Conservation (phyloP, 768 basidiomycete genomes). For the Rhizopogon roseolus region DNA sequence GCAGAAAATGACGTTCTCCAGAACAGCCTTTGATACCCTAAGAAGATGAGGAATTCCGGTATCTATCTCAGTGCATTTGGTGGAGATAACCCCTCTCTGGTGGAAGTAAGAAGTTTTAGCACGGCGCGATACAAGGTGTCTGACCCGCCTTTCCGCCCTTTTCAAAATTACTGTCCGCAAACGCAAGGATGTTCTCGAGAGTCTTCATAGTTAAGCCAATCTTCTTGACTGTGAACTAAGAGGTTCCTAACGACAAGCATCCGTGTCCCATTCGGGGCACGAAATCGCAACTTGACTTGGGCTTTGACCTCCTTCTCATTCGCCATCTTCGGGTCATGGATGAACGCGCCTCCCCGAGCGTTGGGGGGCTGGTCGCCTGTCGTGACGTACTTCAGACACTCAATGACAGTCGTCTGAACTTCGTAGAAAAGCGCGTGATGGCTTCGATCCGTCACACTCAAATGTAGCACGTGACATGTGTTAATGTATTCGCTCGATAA, state of each 20-base stretch:
- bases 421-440: neutral
- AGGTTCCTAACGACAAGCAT: conserved; percentile 92
- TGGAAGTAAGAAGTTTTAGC: neutral
- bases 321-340: conserved; percentile 99
- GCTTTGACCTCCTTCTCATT: conserved; percentile 99
- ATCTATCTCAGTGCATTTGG: conserved; percentile 97
- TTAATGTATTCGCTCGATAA: too few relatives aligned
- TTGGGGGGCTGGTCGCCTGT: conserved; percentile 98
- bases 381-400: conserved; percentile 98
- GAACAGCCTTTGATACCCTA: conserved; percentile 95
- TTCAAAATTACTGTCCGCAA: conserved; percentile 61
- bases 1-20: conserved; percentile 99
- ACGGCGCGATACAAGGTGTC: neutral
- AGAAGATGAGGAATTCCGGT: conserved; percentile 87
- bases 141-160: conserved; percentile 71
- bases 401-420: conserved; percentile 89
- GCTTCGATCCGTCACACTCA: neutral
- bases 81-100: conserved; percentile 87
- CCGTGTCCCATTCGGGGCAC: conserved; percentile 79
- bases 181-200: conserved; percentile 81
- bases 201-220: conserved; percentile 96
- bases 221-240: conserved; percentile 92
- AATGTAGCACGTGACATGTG: neutral
- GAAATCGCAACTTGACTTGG: conserved; percentile 92
- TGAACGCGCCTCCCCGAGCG: conserved; percentile 95